phyloP scores from a whole-genome alignment of 2,329 filamentous ascomycete species.

The Grosmannia clavigera region DNA sequence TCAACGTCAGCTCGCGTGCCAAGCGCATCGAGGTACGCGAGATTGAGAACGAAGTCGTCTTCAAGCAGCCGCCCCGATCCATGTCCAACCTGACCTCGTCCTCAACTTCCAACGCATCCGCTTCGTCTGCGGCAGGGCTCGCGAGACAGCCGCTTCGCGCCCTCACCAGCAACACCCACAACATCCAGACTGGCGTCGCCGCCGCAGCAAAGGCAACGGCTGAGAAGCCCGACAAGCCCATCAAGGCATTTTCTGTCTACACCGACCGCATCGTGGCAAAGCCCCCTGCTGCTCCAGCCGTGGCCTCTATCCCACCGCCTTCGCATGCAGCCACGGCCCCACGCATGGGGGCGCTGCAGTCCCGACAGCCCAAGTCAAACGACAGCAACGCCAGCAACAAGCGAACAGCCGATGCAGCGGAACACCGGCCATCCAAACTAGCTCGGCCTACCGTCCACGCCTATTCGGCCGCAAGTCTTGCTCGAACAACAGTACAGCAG shows the following conservation, averaged over 20 bases:
- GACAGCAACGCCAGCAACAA: conserved; percentile 19
- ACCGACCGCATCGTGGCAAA: conserved; percentile 45
- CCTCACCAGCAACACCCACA: conserved; percentile 57
- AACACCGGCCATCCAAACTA: conserved; percentile 31
- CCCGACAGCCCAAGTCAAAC: conserved; percentile 17
- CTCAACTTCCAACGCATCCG: conserved; percentile 51
- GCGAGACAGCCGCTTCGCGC: conserved; percentile 68
- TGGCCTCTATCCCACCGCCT: neutral
- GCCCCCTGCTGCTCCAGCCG: neutral
- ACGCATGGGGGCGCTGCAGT: conserved; percentile 14
- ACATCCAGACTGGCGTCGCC: conserved; percentile 51
- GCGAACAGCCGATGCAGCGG: conserved; percentile 23
- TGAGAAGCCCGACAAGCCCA: conserved; percentile 59
- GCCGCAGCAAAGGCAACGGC: conserved; percentile 26
- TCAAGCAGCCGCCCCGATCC: conserved; percentile 55
- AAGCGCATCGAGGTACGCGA: conserved; percentile 95
- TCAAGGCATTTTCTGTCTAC: conserved; percentile 79
- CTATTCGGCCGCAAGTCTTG: conserved; percentile 3
- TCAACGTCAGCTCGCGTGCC: conserved; percentile 89
- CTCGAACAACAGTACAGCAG: neutral
- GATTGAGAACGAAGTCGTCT: conserved; percentile 89
- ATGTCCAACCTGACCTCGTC: conserved; percentile 19
- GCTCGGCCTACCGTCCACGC: conserved; percentile 19
- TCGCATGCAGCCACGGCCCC: neutral
- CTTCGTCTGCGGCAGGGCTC: conserved; percentile 27